Base-by-base conservation (phyloP, 495 filamentous ascomycete species). In the Venustampulla echinocandica region DNA sequence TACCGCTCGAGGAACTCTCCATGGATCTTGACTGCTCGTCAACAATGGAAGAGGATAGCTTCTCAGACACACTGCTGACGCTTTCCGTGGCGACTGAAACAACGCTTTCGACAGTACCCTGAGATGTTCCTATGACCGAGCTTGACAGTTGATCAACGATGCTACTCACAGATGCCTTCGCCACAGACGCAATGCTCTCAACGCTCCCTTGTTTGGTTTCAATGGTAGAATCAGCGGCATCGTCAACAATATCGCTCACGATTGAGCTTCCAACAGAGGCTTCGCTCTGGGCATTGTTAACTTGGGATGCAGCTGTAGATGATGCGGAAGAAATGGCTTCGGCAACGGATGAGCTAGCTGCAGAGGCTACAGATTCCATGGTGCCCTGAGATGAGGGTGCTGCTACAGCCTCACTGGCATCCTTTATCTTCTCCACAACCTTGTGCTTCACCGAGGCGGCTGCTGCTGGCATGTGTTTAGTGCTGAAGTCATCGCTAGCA, bases 401-500 rank as follows among this genome's bases (percentile, higher is more conserved):
- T 10, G 61, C 47, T 37, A 65, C 45, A 15, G 66, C 57, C 47
- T 68, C 68, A 32, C 59, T 62, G 15, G 61, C 64, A 15, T 70
- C 61, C 28, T 53, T 66, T 11, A 60, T 49, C 20, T 51, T 52
- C 2, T 52, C 43, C 14, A 43, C 17, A 17, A 74, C 64, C 50
- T 74, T 71, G 52, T 75, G 35, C 55, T 64, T 46, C 52, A 66
- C 52, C 54, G 56, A 64, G 27, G 56, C 65, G 9, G 63, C 56
- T 52, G 70, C 47, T 49, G 75, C 61, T 14, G 77, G 63, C 14
- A 77, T 69, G 20, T 55, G 56, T 58, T 73, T 72, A 3, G 69
- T 73, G 22, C 71, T 75, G 47, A 95, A 97, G 57, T 93, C 80
- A 34, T 90, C 76, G 11, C 76, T 80, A 2, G 76, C 68, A 56